Base-by-base conservation (phyloP, 768 basidiomycete species). In the Boletus tomentosulus region DNA sequence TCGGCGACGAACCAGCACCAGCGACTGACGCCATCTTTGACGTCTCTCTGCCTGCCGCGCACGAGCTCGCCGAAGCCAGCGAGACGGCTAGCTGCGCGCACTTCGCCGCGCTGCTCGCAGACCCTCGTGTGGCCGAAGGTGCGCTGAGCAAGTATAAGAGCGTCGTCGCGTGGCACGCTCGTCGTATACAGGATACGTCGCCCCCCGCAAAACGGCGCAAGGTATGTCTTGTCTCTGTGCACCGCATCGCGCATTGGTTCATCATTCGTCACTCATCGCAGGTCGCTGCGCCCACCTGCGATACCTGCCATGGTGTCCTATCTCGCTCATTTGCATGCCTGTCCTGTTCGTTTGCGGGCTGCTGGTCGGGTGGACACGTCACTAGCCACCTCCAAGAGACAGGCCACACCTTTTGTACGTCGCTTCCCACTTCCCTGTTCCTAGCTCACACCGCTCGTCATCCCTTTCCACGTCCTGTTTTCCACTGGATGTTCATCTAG, bases 311-410 rank as follows among this genome's bases (percentile, higher is more conserved):
- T 9, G 48, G 75, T 2, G 62, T 81, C 2, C 72, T 89, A 28
- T 73, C 81, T 1, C 75, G 88, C 24, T 87, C 89, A 0, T 84
- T 86, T 62, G 83, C 79, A 3, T 92, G 90, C 59, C 71, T 92
- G 7, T 77, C 83, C n/a, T 92, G 90, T 61, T 62, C 80, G 4
- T 86, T 76, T 63, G 74, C 78, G 10, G 89, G 85, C 7, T 91
- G 90, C 57, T 92, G 89, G 89, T 56, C 66, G 12, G 74, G 73
- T 41, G 74, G 74, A 3, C 90, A 92, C 63, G 71, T 81, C 27
- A 61, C 73, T 1, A 68, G 63, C 4, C 91, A 93, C 66, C 72
- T 90, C 30, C 74, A 71, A 56, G 75, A 79, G 19, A 65, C 74
- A 1, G 76, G 76, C 1, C 90, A 93, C 70, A 61, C 64, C 9